These are phyloP conservation scores for Alternaria incomplexa DNA, from an alignment of 2,329 filamentous ascomycete genomes.

Conservation along the genomic window DNA sequence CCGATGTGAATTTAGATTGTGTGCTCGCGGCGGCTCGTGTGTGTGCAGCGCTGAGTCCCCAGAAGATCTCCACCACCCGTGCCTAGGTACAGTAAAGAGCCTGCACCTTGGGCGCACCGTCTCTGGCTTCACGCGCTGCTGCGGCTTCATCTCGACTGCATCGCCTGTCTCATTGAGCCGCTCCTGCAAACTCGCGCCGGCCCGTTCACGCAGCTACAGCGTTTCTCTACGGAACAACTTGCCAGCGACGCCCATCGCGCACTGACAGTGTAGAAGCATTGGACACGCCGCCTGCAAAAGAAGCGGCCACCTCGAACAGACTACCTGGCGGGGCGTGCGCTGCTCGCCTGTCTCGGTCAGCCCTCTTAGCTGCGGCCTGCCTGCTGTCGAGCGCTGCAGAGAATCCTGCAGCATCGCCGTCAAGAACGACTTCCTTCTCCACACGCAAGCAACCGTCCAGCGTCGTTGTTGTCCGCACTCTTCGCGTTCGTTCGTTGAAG, in stretches of 20 bases:
- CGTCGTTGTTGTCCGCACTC: slow-evolving; percentile 13
- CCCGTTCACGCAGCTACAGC: slow-evolving; percentile 42
- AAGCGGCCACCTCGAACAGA: slow-evolving; percentile 33
- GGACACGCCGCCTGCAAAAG: slow-evolving; percentile 35
- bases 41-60: slow-evolving; percentile 33
- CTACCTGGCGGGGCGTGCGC: slow-evolving; percentile 42
- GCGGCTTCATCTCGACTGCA: slow-evolving; percentile 24
- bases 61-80: slow-evolving; percentile 46
- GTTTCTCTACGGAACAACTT: slow-evolving; percentile 19
- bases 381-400: slow-evolving; percentile 47
- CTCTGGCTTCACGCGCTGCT: slow-evolving; percentile 22
- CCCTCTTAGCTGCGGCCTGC: slow-evolving; percentile 50
- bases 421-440: slow-evolving; percentile 41
- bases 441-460: slow-evolving; percentile 23
- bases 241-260: slow-evolving; percentile 34
- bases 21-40: slow-evolving; percentile 43
- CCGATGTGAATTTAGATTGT: slow-evolving; percentile 47
- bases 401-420: slow-evolving; percentile 47
- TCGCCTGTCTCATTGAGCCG: slow-evolving; percentile 39
- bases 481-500: slow-evolving; percentile 32
- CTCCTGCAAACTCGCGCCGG: slow-evolving; percentile 45
- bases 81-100: slow-evolving; percentile 33
- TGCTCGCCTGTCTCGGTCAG: slow-evolving; percentile 48
- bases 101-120: slow-evolving; percentile 27
- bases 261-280: slow-evolving; percentile 31